A percentile compares a stretch with the other conserved stretches of the same genome.
Evolutionary conservation across 2,329 filamentous ascomycete genomes (phyloP).

Genomic region (Aspergillus jensenii): DNA sequence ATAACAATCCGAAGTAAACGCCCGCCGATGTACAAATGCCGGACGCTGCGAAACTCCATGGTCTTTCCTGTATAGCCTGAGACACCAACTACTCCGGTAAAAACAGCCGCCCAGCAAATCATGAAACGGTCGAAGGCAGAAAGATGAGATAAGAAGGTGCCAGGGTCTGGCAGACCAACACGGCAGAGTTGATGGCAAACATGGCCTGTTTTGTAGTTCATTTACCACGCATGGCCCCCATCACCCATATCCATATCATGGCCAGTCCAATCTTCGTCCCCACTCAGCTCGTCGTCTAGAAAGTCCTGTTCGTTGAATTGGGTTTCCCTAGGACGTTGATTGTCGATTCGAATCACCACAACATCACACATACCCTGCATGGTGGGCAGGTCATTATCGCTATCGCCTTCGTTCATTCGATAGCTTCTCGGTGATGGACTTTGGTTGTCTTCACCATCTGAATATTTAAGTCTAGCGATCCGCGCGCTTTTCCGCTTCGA

Average conservation of each 20-base stretch:
- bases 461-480: slow-evolving; percentile 31
- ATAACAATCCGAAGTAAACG: not conserved
- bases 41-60: not conserved
- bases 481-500: slow-evolving; percentile 43
- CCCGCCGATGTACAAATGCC: not conserved
- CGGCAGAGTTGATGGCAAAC: not conserved
- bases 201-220: not conserved
- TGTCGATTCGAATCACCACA: slow-evolving; percentile 62
- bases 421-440: slow-evolving; percentile 7
- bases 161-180: not conserved
- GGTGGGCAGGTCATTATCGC: slow-evolving; percentile 19
- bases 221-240: slow-evolving; percentile 22
- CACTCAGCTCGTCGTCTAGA: slow-evolving; percentile 59
- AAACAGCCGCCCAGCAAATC: not conserved
- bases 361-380: slow-evolving; percentile 60
- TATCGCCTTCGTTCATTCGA: slow-evolving; percentile 10
- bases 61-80: not conserved
- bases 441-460: slow-evolving; percentile 26
- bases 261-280: slow-evolving; percentile 63
- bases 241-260: slow-evolving; percentile 35
- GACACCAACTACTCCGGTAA: not conserved
- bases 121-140: not conserved
- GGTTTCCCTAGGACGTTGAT: slow-evolving; percentile 59
- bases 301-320: slow-evolving; percentile 62
- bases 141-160: not conserved